Percentiles rank a stretch among this genome's conserved stretches.
Conservation (phyloP, 768 basidiomycete genomes). For the Naematelia encephala region DNA sequence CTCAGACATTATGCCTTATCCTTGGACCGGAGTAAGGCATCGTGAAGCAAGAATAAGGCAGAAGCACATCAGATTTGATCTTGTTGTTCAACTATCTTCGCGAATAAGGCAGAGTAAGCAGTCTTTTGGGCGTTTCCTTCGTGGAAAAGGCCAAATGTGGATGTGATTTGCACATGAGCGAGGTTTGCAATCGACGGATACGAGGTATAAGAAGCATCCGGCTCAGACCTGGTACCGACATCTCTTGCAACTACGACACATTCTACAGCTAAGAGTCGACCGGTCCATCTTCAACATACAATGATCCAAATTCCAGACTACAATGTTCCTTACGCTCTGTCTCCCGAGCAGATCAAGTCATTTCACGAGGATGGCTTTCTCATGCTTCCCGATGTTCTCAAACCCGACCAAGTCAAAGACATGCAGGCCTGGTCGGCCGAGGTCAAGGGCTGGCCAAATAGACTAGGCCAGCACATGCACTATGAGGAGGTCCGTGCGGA, state of each 20-base stretch:
- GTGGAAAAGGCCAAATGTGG: neutral
- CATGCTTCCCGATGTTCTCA: slow-evolving; percentile 4
- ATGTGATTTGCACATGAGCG: neutral
- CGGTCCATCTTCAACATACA: neutral
- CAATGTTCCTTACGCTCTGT: slow-evolving; percentile 7
- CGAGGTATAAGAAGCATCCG: neutral
- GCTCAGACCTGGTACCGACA: neutral
- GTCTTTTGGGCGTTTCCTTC: neutral
- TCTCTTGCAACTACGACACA: neutral
- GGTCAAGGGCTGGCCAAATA: slow-evolving; percentile 13
- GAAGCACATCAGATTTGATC: neutral
- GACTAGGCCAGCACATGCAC: slow-evolving; percentile 11
- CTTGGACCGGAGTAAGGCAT: neutral
- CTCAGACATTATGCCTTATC: neutral
- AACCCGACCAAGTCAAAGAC: neutral
- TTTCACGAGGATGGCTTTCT: slow-evolving; percentile 11
- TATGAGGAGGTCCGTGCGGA: slow-evolving; percentile 9
- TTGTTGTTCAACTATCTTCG: neutral
- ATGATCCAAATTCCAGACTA: neutral
- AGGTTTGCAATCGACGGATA: neutral
- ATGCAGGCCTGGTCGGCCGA: slow-evolving; percentile 9
- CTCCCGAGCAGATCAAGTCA: slow-evolving; percentile 1
- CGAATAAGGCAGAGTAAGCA: neutral
- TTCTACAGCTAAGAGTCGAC: neutral
- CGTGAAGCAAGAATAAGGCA: neutral